These are phyloP conservation scores for Camellia japonica DNA, from an alignment of 148 eudicot species.

Conservation along the genomic window DNA sequence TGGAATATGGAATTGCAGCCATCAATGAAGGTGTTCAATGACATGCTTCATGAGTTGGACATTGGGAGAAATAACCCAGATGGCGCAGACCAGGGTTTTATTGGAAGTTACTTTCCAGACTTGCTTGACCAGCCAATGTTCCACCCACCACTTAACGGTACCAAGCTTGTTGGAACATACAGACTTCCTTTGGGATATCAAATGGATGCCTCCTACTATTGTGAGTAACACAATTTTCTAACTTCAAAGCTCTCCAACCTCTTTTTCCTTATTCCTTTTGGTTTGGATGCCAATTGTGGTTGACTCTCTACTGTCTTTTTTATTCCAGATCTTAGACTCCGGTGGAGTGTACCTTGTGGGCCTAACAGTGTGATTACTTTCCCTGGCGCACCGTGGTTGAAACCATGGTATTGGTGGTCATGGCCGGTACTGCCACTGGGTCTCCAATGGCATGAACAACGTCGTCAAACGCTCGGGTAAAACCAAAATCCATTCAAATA, in stretches of 20 bases:
- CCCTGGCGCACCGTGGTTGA: slow-evolving; percentile 85
- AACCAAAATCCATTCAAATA: background rate
- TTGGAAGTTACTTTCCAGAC: slow-evolving; percentile 79
- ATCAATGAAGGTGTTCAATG: slow-evolving; percentile 65
- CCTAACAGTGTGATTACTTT: slow-evolving; percentile 95
- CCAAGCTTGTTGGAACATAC: slow-evolving; percentile 61
- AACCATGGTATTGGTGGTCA: slow-evolving; percentile 99
- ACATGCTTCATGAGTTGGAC: slow-evolving; percentile 68
- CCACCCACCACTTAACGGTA: slow-evolving; percentile 66
- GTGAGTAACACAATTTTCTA: slow-evolving; percentile 39
- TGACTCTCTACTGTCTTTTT: background rate
- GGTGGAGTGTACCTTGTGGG: slow-evolving; percentile 94
- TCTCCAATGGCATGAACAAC: slow-evolving; percentile 86
- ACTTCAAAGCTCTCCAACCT: too few relatives aligned
- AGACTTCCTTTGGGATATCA: slow-evolving; percentile 96
- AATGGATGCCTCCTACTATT: slow-evolving; percentile 96
- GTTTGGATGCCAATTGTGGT: background rate
- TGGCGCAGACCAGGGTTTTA: slow-evolving; percentile 90
- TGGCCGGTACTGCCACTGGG: slow-evolving; percentile 97
- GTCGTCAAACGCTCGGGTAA: slow-evolving; percentile 83
- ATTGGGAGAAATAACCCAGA: slow-evolving; percentile 59
- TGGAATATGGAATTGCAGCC: slow-evolving; percentile 52
- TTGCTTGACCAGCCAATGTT: slow-evolving; percentile 85
- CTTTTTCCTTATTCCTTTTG: background rate
- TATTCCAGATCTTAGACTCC: slow-evolving; percentile 64